phyloP scores from a whole-genome alignment of 1,139 yeast genomes.

The Yamadazyma taylorii region DNA sequence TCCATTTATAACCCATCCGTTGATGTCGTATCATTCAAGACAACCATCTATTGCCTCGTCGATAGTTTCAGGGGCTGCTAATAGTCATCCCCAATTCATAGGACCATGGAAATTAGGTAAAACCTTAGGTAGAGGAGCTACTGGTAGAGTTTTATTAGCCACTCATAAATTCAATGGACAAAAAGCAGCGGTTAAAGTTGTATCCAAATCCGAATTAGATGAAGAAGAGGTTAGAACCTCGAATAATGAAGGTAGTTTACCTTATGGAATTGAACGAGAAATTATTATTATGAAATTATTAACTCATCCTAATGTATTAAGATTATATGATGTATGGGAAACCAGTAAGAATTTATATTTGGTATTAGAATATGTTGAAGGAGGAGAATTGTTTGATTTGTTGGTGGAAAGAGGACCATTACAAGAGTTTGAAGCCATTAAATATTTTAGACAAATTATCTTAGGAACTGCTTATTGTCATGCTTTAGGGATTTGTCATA shows the following conservation, averaged over 20 bases:
- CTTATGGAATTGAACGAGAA: slow-evolving; percentile 82
- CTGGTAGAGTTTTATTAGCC: slow-evolving; percentile 76
- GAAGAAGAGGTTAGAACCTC: slow-evolving; percentile 35
- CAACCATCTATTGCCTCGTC: slow-evolving; percentile 42
- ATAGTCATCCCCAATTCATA: slow-evolving; percentile 45
- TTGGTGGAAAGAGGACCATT: slow-evolving; percentile 80
- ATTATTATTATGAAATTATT: slow-evolving; percentile 79
- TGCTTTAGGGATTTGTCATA: slow-evolving; percentile 75
- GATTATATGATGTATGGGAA: slow-evolving; percentile 83
- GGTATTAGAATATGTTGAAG: slow-evolving; percentile 79
- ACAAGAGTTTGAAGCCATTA: slow-evolving; percentile 70
- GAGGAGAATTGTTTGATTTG: slow-evolving; percentile 77
- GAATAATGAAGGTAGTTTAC: slow-evolving; percentile 48
- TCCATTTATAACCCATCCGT: too few species aligned
- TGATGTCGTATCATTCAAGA: slow-evolving; percentile 40
- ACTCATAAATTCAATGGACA: slow-evolving; percentile 69
- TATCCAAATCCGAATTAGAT: slow-evolving; percentile 59
- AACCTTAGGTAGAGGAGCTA: slow-evolving; percentile 79
- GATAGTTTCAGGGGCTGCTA: slow-evolving; percentile 25
- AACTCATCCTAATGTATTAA: slow-evolving; percentile 73
- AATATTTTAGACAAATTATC: slow-evolving; percentile 72
- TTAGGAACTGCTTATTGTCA: slow-evolving; percentile 83
- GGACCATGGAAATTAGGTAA: slow-evolving; percentile 85
- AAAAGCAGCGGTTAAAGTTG: slow-evolving; percentile 79
- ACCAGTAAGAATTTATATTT: slow-evolving; percentile 71